Evolutionary conservation across 768 basidiomycete species (phyloP).

Genomic region (Nidularia pulvinata): DNA sequence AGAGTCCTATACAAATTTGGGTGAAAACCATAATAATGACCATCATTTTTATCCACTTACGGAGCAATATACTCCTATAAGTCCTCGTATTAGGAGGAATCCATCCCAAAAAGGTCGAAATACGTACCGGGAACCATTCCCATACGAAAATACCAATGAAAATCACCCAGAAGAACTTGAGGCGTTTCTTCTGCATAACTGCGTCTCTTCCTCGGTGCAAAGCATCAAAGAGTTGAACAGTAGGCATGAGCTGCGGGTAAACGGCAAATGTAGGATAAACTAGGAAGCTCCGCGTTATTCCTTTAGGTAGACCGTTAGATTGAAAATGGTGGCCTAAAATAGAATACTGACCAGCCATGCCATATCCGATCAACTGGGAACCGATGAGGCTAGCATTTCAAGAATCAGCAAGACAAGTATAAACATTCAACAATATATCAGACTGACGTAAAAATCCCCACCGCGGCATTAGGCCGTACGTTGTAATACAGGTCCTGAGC

Average conservation of each 20-base stretch:
- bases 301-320: slow-evolving; percentile 3
- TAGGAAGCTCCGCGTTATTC: slow-evolving; percentile 37
- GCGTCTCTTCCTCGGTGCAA: slow-evolving; percentile 40
- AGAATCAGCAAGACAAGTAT: neutral
- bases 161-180: slow-evolving; percentile 46
- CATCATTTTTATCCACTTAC: slow-evolving; percentile 1
- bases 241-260: slow-evolving; percentile 38
- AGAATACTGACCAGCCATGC: slow-evolving; percentile 21
- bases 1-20: slow-evolving; percentile 19
- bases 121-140: slow-evolving; percentile 34
- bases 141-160: slow-evolving; percentile 38
- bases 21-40: neutral
- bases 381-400: slow-evolving; percentile 23
- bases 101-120: too few species aligned
- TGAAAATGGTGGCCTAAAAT: slow-evolving; percentile 5
- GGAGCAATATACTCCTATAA: slow-evolving; percentile 16
- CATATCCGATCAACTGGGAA: slow-evolving; percentile 37
- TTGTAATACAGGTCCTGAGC: slow-evolving; percentile 54
- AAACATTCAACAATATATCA: neutral
- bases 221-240: slow-evolving; percentile 39
- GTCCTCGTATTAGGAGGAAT: neutral
- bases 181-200: slow-evolving; percentile 29
- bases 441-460: slow-evolving; percentile 34
- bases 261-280: slow-evolving; percentile 46
- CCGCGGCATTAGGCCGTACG: slow-evolving; percentile 31